Base-by-base conservation (phyloP, 2,329 filamentous ascomycete species). In the Trichoderma lentiforme region DNA sequence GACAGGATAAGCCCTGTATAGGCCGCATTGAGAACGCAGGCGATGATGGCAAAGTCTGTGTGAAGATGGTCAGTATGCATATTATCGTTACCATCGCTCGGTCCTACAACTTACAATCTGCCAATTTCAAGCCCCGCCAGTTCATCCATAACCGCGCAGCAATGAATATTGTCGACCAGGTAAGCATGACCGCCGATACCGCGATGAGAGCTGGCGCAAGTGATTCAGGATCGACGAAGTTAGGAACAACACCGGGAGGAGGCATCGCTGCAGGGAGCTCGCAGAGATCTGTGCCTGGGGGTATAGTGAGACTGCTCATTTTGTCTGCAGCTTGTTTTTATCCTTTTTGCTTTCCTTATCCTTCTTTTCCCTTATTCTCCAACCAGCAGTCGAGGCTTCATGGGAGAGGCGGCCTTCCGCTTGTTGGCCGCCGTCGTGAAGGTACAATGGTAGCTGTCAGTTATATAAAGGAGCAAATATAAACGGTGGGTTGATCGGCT, bases 231-330 rank as follows among this genome's bases (percentile, higher is more conserved):
- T 32, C 21, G 47, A 14, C 15, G 9, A 65, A 24, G 3, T 65
- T 24, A 12, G 43, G 58, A 3, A 64, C 21, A 34, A 66, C 61
- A 1, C 69, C 69, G 0, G 58, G 47, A 57, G 69, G 69, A 57
- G 69, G 61, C 9, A 26, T 5, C 2, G 26, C 18, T 65, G 69
- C 39, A 8, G 69, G 69, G 15, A 66, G 3, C 4, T 57, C 15
- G 69, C 69, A 71, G 43, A 57, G 69, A 24, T 71, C 69, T 15
- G 11, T 7, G 21, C 67, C 67, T 53, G 67, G 39, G 6, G 67
- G 67, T 18, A 70, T n/a, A 14, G 47, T 58, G 18, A 43, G 32
- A n/a, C 18, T 32, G 28, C 1, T 3, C 67, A 70, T 70, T 51
- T 62, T 58, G 28, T 21, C 21, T 34, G 30, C 9, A 32, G 30